phyloP scores from a whole-genome alignment of 495 filamentous ascomycete species.

The Xylaria longipes region DNA sequence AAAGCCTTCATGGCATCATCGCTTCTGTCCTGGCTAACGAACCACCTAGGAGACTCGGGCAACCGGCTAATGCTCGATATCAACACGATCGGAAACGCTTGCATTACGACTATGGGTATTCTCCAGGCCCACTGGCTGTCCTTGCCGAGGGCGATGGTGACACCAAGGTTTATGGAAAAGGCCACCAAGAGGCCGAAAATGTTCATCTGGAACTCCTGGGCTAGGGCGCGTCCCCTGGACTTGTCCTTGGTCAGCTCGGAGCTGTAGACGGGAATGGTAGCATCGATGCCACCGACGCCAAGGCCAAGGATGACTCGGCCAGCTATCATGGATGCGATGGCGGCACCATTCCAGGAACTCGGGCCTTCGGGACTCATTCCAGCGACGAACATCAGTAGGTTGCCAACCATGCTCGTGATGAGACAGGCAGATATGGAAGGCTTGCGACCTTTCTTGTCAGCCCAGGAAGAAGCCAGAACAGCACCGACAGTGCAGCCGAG shows the following conservation, averaged over 20 bases:
- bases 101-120: slow-evolving; percentile 63
- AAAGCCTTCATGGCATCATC: slow-evolving; percentile 54
- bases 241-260: slow-evolving; percentile 58
- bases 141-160: slow-evolving; percentile 47
- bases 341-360: slow-evolving; percentile 42
- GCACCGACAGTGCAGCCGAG: slow-evolving; percentile 62
- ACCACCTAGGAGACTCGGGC: slow-evolving; percentile 63
- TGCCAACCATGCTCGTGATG: slow-evolving; percentile 55
- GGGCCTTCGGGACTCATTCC: slow-evolving; percentile 47
- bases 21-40: slow-evolving; percentile 50
- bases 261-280: slow-evolving; percentile 62
- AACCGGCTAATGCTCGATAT: slow-evolving; percentile 53
- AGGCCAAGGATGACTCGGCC: slow-evolving; percentile 62
- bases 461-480: slow-evolving; percentile 53
- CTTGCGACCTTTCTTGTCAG: slow-evolving; percentile 58
- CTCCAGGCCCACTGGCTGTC: slow-evolving; percentile 58
- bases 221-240: slow-evolving; percentile 58
- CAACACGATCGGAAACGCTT: slow-evolving; percentile 58
- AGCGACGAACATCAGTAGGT: slow-evolving; percentile 61
- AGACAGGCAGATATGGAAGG: slow-evolving; percentile 57
- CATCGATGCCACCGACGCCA: slow-evolving; percentile 64
- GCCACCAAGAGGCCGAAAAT: slow-evolving; percentile 64
- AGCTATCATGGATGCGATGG: slow-evolving; percentile 55
- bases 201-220: slow-evolving; percentile 65
- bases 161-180: slow-evolving; percentile 52